These are phyloP conservation scores for Suillus placidus DNA, from an alignment of 768 basidiomycete genomes.

Conservation along the genomic window DNA sequence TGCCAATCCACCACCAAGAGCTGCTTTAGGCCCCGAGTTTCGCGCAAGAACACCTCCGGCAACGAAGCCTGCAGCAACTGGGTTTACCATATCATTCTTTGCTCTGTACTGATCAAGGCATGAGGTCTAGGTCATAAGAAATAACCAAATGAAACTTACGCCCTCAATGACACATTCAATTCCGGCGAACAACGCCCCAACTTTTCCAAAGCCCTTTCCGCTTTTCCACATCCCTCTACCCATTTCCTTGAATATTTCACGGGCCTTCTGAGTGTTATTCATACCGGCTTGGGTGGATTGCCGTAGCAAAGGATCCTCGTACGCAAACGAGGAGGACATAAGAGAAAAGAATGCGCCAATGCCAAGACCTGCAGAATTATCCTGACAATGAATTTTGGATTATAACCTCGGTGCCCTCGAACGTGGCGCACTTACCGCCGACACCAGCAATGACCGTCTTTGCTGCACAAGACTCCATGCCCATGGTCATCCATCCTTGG, in stretches of 20 bases:
- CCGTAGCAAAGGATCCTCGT: conserved; percentile 89
- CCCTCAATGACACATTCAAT: conserved; percentile 95
- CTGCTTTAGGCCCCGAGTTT: conserved; percentile 84
- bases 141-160: conserved; percentile 51
- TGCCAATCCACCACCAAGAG: conserved; percentile 83
- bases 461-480: conserved; percentile 83
- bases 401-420: neutral
- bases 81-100: conserved; percentile 93
- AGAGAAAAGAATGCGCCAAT: conserved; percentile 95
- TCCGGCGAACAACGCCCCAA: conserved; percentile 92
- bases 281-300: conserved; percentile 57
- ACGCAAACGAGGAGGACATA: conserved; percentile 94
- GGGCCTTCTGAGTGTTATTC: conserved; percentile 75
- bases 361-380: conserved; percentile 67
- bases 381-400: conserved; percentile 12
- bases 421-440: conserved; percentile 60
- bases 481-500: conserved; percentile 67
- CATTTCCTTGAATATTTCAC: conserved; percentile 91
- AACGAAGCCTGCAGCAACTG: conserved; percentile 83
- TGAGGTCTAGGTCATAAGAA: conserved; percentile 11
- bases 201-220: conserved; percentile 92
- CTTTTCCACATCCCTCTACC: conserved; percentile 88
- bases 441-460: conserved; percentile 84
- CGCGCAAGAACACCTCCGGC: conserved; percentile 89
- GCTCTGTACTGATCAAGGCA: conserved; percentile 76